Evolutionary conservation across 2,329 filamentous ascomycete species (phyloP), one percentile per base, ranked within the genome.

Genomic region (Calonectria leucothoes): DNA sequence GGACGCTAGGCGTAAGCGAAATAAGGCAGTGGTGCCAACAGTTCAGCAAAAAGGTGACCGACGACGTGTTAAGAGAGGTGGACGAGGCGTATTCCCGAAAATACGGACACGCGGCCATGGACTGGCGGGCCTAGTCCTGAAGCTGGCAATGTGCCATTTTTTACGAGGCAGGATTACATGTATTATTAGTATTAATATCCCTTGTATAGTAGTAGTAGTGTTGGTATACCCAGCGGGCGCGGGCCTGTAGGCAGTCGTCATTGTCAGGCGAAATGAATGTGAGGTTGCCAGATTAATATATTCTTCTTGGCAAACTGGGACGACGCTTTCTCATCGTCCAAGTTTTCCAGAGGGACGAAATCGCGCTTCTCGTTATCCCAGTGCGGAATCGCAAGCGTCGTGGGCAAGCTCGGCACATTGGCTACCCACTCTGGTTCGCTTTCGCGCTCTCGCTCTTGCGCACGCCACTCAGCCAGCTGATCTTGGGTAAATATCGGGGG

Each of bases 401-500:
- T 37, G 20, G 52, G 64, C 23, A 74, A 57, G 33, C 42, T 68
- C n/a, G 73, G 59, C 14, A 75, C 73, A 17, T 49, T 59, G 14
- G 66, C 71, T 10, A 66, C 63, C 74, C 74, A 76, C 7, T 14
- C n/a, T 27, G 74, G 76, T 2, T 61, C 66, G 15, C 59, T 48
- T 35, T 77, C 74, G 12, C 69, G 72, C 45, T 72, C 29, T 20
- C 69, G 70, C n/a, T 76, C 76, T 31, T 63, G 66, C 11, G 64
- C 35, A 45, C 67, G 75, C 76, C 76, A 76, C 64, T 76, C 69
- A 4, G 72, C 73, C 55, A 77, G 67, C 72, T 72, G 74, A 20
- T 76, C 57, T 8, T 65, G 61, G 6, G 73, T 77, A 31, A 77
- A 74, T 37, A 77, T 68, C 0, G 76, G 66, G 4, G 75, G 76